phyloP scores from a whole-genome alignment of 1,284 basidiomycete genomes.

The Lentinula novae-zelandiae region DNA sequence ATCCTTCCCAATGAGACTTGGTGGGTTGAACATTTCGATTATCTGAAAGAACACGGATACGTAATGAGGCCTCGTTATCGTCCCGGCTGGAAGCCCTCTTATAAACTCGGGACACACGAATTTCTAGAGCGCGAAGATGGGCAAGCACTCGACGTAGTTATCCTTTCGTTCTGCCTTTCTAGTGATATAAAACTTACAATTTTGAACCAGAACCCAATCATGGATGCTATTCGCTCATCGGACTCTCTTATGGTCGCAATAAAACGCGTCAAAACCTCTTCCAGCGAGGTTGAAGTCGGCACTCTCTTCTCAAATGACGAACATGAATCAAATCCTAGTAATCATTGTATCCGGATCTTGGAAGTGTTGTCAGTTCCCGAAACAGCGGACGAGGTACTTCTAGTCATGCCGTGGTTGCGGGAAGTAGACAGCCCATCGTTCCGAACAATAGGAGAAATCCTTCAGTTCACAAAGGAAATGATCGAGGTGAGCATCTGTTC shows the following conservation, averaged over 20 bases:
- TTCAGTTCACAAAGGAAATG: slow-evolving; percentile 18
- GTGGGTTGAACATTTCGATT: slow-evolving; percentile 1
- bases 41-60: slow-evolving; percentile 24
- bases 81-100: slow-evolving; percentile 34
- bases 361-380: slow-evolving; percentile 11
- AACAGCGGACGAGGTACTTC: slow-evolving; percentile 5
- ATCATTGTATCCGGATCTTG: slow-evolving; percentile 15
- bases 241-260: slow-evolving; percentile 3
- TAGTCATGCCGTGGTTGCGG: slow-evolving; percentile 17
- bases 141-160: background rate
- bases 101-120: background rate
- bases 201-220: background rate
- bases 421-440: slow-evolving; percentile 11
- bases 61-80: slow-evolving; percentile 30
- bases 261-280: background rate
- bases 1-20: background rate
- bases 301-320: slow-evolving; percentile 2
- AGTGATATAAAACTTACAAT: background rate
- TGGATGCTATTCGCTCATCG: slow-evolving; percentile 9
- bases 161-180: too few relatives aligned
- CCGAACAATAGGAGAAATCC: slow-evolving; percentile 19
- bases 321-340: background rate
- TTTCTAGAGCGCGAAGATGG: background rate
- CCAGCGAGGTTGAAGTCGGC: background rate
- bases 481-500: slow-evolving; percentile 16